Conservation (phyloP, 768 basidiomycete genomes). For the Mycena polygramma region DNA sequence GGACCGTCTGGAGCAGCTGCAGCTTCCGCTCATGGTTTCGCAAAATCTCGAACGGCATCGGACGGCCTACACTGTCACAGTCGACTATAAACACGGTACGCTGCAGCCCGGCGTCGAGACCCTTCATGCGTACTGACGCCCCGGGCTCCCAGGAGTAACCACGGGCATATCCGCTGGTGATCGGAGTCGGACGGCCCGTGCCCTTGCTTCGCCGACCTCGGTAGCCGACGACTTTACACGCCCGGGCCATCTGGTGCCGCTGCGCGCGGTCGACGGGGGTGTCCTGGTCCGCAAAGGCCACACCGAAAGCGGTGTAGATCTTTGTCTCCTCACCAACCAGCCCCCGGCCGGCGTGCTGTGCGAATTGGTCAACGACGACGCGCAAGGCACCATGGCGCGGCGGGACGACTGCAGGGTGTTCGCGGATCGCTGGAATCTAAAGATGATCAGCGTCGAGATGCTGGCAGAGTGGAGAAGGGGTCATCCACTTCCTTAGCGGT, state of each 20-base stretch:
- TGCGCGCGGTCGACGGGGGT: slow-evolving; percentile 89
- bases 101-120: neutral
- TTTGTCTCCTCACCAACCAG: slow-evolving; percentile 82
- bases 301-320: slow-evolving; percentile 91
- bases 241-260: slow-evolving; percentile 95
- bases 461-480: slow-evolving; percentile 64
- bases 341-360: slow-evolving; percentile 88
- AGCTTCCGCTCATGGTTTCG: slow-evolving; percentile 95
- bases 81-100: slow-evolving; percentile 91
- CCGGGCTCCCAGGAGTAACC: slow-evolving; percentile 72
- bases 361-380: slow-evolving; percentile 95
- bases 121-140: neutral
- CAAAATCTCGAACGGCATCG: slow-evolving; percentile 90
- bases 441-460: slow-evolving; percentile 96
- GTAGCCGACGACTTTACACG: slow-evolving; percentile 82
- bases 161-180: slow-evolving; percentile 99
- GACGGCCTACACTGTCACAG: slow-evolving; percentile 96
- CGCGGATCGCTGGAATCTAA: slow-evolving; percentile 89
- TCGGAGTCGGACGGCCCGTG: slow-evolving; percentile 87
- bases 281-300: slow-evolving; percentile 91
- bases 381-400: slow-evolving; percentile 91
- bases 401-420: slow-evolving; percentile 94
- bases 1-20: slow-evolving; percentile 79
- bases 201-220: slow-evolving; percentile 75
- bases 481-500: slow-evolving; percentile 41